A percentile compares a stretch with the other conserved stretches of the same genome.
These are phyloP conservation scores for Ruellia speciosa DNA, from an alignment of 305 asterid species.

Conservation along the genomic window DNA sequence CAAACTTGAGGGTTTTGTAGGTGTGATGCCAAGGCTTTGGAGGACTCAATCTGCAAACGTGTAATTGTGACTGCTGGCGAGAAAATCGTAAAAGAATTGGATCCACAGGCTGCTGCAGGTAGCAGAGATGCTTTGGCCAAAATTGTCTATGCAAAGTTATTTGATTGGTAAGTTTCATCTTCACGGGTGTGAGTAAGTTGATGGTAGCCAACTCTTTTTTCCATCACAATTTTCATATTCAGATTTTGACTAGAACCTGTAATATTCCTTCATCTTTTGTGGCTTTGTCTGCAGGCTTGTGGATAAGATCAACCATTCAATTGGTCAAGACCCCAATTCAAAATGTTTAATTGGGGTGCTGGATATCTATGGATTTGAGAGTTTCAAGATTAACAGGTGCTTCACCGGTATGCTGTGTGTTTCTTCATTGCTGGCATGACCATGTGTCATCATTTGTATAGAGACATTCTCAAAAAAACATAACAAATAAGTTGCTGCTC, in stretches of 20 bases:
- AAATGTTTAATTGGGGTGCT: slow-evolving; percentile 87
- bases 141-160: slow-evolving; percentile 80
- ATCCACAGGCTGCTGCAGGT: slow-evolving; percentile 79
- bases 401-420: slow-evolving; percentile 63
- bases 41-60: slow-evolving; percentile 90
- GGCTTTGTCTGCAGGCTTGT: slow-evolving; percentile 98
- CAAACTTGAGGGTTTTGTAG: slow-evolving; percentile 33
- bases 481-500: no score
- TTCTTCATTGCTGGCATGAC: slow-evolving; percentile 1
- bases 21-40: slow-evolving; percentile 88
- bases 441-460: no score
- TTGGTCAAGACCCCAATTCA: slow-evolving; percentile 87
- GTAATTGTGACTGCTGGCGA: slow-evolving; percentile 96
- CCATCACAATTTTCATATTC: neutral
- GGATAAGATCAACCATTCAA: slow-evolving; percentile 75
- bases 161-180: slow-evolving; percentile 65
- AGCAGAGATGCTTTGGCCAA: slow-evolving; percentile 97
- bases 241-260: neutral
- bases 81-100: slow-evolving; percentile 77
- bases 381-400: slow-evolving; percentile 99
- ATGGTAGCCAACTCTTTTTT: neutral
- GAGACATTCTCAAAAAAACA: no score
- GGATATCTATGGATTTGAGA: slow-evolving; percentile 96
- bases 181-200: neutral
- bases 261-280: neutral